These are phyloP conservation scores for Chlamydomonas sphaeroides DNA, from an alignment of 139 green algal genomes.

Conservation along the genomic window DNA sequence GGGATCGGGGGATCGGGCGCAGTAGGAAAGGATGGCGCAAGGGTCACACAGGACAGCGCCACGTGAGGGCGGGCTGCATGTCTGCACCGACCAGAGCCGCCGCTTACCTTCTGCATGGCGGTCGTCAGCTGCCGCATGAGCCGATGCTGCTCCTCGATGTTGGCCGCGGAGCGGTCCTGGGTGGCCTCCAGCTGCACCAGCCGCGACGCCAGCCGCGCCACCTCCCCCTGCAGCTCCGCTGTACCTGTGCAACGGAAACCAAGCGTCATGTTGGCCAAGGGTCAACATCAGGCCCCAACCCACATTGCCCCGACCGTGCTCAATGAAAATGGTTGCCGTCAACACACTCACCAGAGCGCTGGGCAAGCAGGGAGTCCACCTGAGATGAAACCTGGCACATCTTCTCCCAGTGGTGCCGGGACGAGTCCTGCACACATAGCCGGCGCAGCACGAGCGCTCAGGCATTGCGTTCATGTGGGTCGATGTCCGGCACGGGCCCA, in stretches of 20 bases:
- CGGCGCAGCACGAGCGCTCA: no score
- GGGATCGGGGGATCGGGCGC: neutral
- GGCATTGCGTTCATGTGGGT: no score
- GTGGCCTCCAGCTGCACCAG: conserved; percentile 17
- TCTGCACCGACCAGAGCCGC: no score
- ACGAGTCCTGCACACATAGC: conserved; percentile 1
- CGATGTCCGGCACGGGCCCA: no score
- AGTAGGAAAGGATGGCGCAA: no score
- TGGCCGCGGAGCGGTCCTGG: conserved; percentile 9
- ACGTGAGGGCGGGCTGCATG: no score
- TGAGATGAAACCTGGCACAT: conserved; percentile 29
- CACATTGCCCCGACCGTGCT: neutral
- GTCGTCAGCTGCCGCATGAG: conserved; percentile 11
- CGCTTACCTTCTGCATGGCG: conserved; percentile 16
- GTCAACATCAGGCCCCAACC: no score
- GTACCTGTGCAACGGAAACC: neutral
- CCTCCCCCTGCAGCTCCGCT: conserved; percentile 22
- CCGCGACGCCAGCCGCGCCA: neutral
- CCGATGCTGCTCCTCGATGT: conserved; percentile 31
- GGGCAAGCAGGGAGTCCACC: conserved; percentile 22
- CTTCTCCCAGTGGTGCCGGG: conserved; percentile 33
- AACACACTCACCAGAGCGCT: neutral
- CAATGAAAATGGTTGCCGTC: no score
- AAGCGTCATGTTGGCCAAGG: no score
- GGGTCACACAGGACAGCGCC: no score